A percentile compares a stretch with the other conserved stretches of the same genome.
phyloP scores from a whole-genome alignment of 768 basidiomycete genomes.

The Cubamyces lactineus region DNA sequence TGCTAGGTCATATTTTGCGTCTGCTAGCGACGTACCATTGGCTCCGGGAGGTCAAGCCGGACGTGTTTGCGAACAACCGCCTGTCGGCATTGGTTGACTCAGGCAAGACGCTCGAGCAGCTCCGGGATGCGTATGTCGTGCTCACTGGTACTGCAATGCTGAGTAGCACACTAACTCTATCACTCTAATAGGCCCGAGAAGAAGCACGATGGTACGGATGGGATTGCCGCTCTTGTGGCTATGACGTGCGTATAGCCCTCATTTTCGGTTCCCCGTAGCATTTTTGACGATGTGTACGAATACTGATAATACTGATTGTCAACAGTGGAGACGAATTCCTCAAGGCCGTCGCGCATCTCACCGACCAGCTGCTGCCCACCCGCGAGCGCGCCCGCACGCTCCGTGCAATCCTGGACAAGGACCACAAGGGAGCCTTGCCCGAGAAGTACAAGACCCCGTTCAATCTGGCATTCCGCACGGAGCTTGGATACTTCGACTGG shows the following conservation, averaged over 20 bases:
- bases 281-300: too few species aligned
- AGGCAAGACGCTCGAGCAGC: slow-evolving; percentile 54
- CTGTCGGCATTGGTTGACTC: slow-evolving; percentile 69
- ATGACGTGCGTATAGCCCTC: slow-evolving; percentile 50
- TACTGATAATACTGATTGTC: too few species aligned
- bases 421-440: not conserved
- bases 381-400: slow-evolving; percentile 9
- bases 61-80: slow-evolving; percentile 73
- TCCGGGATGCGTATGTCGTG: slow-evolving; percentile 22
- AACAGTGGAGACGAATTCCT: slow-evolving; percentile 14
- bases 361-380: slow-evolving; percentile 17
- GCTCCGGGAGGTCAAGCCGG: slow-evolving; percentile 64
- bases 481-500: slow-evolving; percentile 44
- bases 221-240: slow-evolving; percentile 68
- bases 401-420: not conserved
- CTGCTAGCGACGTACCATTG: slow-evolving; percentile 79
- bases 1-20: slow-evolving; percentile 69
- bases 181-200: slow-evolving; percentile 49
- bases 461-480: slow-evolving; percentile 17
- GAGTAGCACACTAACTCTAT: not conserved
- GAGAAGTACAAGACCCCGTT: slow-evolving; percentile 4
- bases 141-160: not conserved
- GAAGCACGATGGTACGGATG: slow-evolving; percentile 68
- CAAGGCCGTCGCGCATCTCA: slow-evolving; percentile 8
- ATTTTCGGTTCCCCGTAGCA: too few species aligned